Percentiles rank a stretch among this genome's conserved stretches.
Conservation (phyloP, 2,329 filamentous ascomycete genomes). For the Colletotrichum shisoi region DNA sequence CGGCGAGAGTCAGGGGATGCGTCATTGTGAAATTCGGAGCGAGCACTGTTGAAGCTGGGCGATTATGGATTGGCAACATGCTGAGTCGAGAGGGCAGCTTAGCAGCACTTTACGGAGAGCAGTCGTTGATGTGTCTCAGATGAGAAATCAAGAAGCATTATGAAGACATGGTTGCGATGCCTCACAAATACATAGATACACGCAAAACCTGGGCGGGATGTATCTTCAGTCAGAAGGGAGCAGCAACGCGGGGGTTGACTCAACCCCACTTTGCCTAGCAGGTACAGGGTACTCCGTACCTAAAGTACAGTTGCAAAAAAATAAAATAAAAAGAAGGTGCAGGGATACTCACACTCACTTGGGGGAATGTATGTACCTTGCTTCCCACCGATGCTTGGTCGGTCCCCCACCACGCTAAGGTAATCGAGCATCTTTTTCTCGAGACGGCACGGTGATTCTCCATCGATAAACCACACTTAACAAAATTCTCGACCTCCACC, state of each 20-base stretch:
- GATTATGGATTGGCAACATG: slow-evolving; percentile 81
- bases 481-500: background rate
- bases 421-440: slow-evolving; percentile 28
- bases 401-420: slow-evolving; percentile 34
- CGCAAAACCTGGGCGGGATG: background rate
- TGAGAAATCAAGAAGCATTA: background rate
- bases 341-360: background rate
- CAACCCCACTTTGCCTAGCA: slow-evolving; percentile 14
- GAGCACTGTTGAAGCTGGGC: slow-evolving; percentile 78
- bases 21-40: slow-evolving; percentile 92
- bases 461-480: background rate
- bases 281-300: too few species aligned
- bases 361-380: too few species aligned
- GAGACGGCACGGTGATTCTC: slow-evolving; percentile 15
- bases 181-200: background rate
- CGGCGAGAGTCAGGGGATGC: slow-evolving; percentile 80
- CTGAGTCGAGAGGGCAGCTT: slow-evolving; percentile 78
- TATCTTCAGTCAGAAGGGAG: background rate
- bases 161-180: background rate
- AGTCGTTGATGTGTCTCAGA: slow-evolving; percentile 77
- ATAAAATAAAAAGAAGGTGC: too few species aligned
- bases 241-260: slow-evolving; percentile 20
- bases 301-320: too few species aligned
- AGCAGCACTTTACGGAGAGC: slow-evolving; percentile 75
- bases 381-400: slow-evolving; percentile 3